phyloP scores from a whole-genome alignment of 1,284 basidiomycete genomes.

The Wolfiporia cocos region DNA sequence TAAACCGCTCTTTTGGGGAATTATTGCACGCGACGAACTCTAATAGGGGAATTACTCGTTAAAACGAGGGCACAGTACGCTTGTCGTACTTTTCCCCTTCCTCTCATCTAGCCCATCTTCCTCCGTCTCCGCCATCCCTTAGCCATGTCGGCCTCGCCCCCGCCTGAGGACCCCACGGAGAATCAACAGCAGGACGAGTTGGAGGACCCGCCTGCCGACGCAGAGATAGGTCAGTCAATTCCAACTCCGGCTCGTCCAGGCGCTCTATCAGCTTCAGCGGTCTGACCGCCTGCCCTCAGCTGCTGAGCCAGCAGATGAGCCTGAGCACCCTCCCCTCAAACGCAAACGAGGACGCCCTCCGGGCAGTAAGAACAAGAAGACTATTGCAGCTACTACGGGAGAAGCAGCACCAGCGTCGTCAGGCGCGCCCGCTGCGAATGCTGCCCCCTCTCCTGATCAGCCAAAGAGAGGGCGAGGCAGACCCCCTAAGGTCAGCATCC shows the following conservation, averaged over 20 bases:
- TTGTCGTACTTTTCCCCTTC: constrained; percentile 56
- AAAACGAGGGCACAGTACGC: constrained; percentile 58
- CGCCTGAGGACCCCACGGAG: constrained; percentile 32
- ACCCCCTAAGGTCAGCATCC: constrained; percentile 62
- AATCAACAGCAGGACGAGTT: constrained; percentile 37
- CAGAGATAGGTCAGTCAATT: constrained; percentile 29
- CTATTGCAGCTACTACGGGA: constrained; percentile 28
- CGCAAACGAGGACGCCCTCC: constrained; percentile 75
- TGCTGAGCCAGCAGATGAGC: constrained; percentile 12
- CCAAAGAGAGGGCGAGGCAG: constrained; percentile 62
- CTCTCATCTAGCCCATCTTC: constrained; percentile 28
- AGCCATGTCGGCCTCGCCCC: constrained; percentile 40
- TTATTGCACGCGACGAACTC: constrained; percentile 53
- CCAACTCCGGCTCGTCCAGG: constrained; percentile 22
- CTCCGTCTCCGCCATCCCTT: constrained; percentile 18
- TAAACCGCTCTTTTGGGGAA: constrained; percentile 49
- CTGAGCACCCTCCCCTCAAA: constrained; percentile 35
- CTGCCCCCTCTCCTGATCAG: constrained; percentile 28
- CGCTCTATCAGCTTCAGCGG: constrained; percentile 15
- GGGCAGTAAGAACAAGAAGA: constrained; percentile 79
- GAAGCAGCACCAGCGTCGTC: constrained; percentile 30
- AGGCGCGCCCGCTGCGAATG: constrained; percentile 22
- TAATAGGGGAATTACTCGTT: constrained; percentile 68
- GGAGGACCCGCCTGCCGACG: constrained; percentile 33
- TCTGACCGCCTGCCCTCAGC: constrained; percentile 15